Evolutionary conservation across 164 flowering plant genomes (phyloP), one percentile per base, ranked within the genome.

Genomic region (Kalanchoe fedtschenkoi): DNA sequence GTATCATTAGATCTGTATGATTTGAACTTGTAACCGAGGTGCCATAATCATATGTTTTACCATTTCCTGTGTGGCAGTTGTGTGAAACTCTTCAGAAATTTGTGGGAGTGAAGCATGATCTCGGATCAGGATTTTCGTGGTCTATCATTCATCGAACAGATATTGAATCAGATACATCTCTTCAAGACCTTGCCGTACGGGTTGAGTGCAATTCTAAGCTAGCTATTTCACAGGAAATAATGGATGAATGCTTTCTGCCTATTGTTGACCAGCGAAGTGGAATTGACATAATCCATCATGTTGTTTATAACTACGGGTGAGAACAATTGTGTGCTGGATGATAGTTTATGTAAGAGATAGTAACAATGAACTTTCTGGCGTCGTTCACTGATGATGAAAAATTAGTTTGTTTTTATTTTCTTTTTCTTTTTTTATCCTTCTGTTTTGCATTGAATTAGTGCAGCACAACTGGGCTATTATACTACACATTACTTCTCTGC

Each of bases 211-310:
- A 95, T 74, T 83, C 96, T 39, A 95, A 87, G 77, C 69, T 95
- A 56, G 96, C 97, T 75, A 88, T 95, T 65, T 93, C 97, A 26
- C 66, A 82, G 61, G 73, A 80, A 51, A 77, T 95, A 35, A 89
- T 95, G 97, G 85, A 91, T 68, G 99, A 95, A 71, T 95, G 99
- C 66, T 95, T 95, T 77, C 72, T 91, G 74, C 96, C 99, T 11
- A 80, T 91, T 46, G 67, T 78, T 70, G 99, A 95, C 74, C 65
- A 82, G 69, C 83, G 93, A 70, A 88, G 88, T 66, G 87, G 90
- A 53, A 71, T 86, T 64, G 86, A 87, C 70, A 41, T 91, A 69
- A 84, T 95, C 39, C 88, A 72, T 38, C 84, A 83, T 71, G 89
- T 89, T 67, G 73, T 95, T 33, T 91, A 83, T 59, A 95, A 86